Conservation (phyloP, 1,284 basidiomycete genomes). For the Austroboletus novae-zelandiae region DNA sequence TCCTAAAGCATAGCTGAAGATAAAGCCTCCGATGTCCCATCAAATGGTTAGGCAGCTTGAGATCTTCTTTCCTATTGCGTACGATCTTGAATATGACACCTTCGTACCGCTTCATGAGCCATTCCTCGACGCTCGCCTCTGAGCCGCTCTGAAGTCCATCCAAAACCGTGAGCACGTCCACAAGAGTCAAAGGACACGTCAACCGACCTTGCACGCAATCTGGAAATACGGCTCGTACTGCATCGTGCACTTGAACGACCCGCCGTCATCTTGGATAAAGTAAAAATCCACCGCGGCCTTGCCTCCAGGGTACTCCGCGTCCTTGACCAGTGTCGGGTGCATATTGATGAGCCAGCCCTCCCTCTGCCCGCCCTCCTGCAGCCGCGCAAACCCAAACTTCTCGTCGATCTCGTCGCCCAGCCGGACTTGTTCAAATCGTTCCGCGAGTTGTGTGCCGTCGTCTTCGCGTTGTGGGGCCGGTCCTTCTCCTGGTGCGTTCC, state of each 20-base stretch:
- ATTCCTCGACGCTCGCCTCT: slow-evolving; percentile 93
- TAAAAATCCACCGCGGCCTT: slow-evolving; percentile 95
- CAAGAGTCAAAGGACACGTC: background rate
- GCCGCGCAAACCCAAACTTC: slow-evolving; percentile 83
- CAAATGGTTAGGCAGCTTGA: slow-evolving; percentile 94
- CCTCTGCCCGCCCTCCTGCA: slow-evolving; percentile 69
- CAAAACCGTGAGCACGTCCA: background rate
- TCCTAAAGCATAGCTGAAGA: slow-evolving; percentile 89
- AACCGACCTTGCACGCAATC: slow-evolving; percentile 82
- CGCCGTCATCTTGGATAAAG: slow-evolving; percentile 96
- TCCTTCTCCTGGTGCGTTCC: slow-evolving; percentile 42
- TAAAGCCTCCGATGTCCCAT: slow-evolving; percentile 88
- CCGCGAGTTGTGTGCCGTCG: slow-evolving; percentile 80
- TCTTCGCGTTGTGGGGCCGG: slow-evolving; percentile 72
- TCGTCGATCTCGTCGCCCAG: slow-evolving; percentile 89
- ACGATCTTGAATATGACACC: slow-evolving; percentile 78
- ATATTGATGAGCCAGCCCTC: slow-evolving; percentile 98
- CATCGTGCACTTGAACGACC: slow-evolving; percentile 93
- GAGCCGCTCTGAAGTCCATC: slow-evolving; percentile 63
- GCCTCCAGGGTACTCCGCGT: slow-evolving; percentile 77
- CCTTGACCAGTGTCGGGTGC: slow-evolving; percentile 93
- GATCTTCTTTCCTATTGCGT: slow-evolving; percentile 89
- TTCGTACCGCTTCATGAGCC: slow-evolving; percentile 93
- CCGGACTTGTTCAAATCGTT: slow-evolving; percentile 78
- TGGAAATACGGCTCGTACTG: slow-evolving; percentile 95